phyloP scores from a whole-genome alignment of 2,329 filamentous ascomycete species.

The Paramyrothecium roridum region DNA sequence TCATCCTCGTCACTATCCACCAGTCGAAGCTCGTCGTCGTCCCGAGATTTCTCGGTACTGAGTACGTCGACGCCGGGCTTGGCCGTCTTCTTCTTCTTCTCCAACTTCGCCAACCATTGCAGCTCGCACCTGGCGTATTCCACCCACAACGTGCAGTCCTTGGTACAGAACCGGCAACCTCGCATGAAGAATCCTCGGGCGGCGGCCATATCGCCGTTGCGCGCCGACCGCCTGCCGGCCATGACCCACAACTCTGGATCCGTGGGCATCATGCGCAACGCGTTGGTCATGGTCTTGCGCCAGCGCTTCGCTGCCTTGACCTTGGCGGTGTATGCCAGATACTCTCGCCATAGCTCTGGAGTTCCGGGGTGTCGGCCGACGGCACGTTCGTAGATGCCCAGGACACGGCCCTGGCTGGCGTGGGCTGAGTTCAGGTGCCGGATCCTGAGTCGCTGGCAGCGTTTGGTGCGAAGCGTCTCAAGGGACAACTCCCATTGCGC shows the following conservation, averaged over 20 bases:
- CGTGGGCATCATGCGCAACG: conserved; percentile 80
- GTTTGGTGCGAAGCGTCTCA: conserved; percentile 76
- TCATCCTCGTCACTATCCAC: conserved; percentile 41
- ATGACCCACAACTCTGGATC: conserved; percentile 84
- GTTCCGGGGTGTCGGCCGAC: conserved; percentile 82
- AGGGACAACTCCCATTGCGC: conserved; percentile 68
- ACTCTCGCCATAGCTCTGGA: conserved; percentile 81
- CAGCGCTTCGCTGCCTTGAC: conserved; percentile 65
- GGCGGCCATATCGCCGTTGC: conserved; percentile 80
- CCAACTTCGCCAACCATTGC: conserved; percentile 83
- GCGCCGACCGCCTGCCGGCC: conserved; percentile 74
- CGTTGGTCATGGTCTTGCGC: conserved; percentile 61
- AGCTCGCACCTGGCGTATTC: conserved; percentile 91
- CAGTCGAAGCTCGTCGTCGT: conserved; percentile 43
- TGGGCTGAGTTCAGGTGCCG: conserved; percentile 63
- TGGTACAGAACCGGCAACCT: conserved; percentile 84
- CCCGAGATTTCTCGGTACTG: conserved; percentile 45
- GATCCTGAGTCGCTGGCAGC: conserved; percentile 77
- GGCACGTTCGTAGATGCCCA: conserved; percentile 84
- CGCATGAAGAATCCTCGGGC: conserved; percentile 84
- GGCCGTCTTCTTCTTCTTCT: conserved; percentile 61
- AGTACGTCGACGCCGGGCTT: conserved; percentile 41
- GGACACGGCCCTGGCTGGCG: conserved; percentile 76
- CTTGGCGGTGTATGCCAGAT: conserved; percentile 75
- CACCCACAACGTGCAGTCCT: conserved; percentile 72